A percentile compares a stretch with the other conserved stretches of the same genome.
Conservation (phyloP, 176 grass and related monocot genomes). For the Bothriochloa decipiens region DNA sequence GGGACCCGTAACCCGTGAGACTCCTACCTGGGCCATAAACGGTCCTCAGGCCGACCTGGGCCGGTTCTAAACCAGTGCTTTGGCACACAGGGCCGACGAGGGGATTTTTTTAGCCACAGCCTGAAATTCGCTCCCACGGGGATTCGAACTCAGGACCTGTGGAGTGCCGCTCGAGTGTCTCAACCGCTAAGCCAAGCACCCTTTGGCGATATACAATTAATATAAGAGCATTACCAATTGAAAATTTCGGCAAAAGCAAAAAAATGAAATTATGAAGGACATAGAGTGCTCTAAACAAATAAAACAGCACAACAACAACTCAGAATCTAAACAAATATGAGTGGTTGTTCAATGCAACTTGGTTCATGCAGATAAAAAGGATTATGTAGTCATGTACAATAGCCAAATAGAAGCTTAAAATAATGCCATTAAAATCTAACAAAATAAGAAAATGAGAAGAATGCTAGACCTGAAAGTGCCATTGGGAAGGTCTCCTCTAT, state of each 20-base stretch:
- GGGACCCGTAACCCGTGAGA: no score
- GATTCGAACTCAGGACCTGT: no score
- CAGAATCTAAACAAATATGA: conserved; percentile 1
- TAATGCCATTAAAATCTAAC: conserved; percentile 16
- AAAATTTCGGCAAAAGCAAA: not conserved
- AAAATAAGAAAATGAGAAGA: conserved; percentile 17
- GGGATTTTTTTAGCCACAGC: no score
- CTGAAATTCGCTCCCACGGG: no score
- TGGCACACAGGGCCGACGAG: no score
- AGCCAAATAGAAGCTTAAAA: conserved; percentile 16
- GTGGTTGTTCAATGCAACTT: conserved; percentile 11
- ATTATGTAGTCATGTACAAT: not conserved
- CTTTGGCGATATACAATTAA: conserved; percentile 25
- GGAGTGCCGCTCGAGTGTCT: no score
- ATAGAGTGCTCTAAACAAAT: conserved; percentile 2
- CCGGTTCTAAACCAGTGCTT: no score
- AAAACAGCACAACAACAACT: conserved; percentile 18
- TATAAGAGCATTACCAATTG: conserved; percentile 28
- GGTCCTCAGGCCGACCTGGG: no score
- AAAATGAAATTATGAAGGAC: conserved; percentile 6
- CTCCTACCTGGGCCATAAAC: no score
- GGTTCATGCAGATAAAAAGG: not conserved
- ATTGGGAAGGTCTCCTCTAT: conserved; percentile 74
- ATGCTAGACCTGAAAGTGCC: conserved; percentile 68
- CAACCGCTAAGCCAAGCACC: no score